These are phyloP conservation scores for Dendrobium chrysotoxum DNA, from an alignment of 106 monocot genomes.

Conservation along the genomic window DNA sequence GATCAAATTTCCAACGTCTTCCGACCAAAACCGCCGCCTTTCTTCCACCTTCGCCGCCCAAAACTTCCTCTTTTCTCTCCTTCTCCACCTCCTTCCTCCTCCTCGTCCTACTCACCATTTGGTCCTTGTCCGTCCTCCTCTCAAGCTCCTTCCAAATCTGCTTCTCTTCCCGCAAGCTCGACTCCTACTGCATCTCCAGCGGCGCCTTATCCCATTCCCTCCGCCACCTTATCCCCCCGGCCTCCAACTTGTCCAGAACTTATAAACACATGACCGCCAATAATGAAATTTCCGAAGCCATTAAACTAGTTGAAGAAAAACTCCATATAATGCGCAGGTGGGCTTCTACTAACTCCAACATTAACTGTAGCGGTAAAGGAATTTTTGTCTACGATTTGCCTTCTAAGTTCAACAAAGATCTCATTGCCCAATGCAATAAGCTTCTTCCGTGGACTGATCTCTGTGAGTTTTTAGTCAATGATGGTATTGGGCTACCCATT, in stretches of 20 bases:
- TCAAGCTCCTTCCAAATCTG: slow-evolving; percentile 45
- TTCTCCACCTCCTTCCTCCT: slow-evolving; percentile 17
- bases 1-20: not conserved
- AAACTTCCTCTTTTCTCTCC: not conserved
- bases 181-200: slow-evolving; percentile 44
- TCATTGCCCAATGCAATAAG: slow-evolving; percentile 19
- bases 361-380: slow-evolving; percentile 20
- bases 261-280: not conserved
- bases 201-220: slow-evolving; percentile 7
- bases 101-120: slow-evolving; percentile 16
- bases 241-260: not conserved
- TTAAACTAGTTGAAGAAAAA: slow-evolving; percentile 23
- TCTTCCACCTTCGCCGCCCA: not conserved
- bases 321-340: slow-evolving; percentile 17
- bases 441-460: slow-evolving; percentile 48
- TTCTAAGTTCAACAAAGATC: slow-evolving; percentile 43
- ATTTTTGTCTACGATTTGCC: slow-evolving; percentile 54
- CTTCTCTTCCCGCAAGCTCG: slow-evolving; percentile 37
- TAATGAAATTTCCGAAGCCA: not conserved
- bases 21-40: not conserved
- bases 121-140: slow-evolving; percentile 24
- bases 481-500: slow-evolving; percentile 29
- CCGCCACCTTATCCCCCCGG: not conserved
- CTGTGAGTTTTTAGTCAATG: slow-evolving; percentile 38
- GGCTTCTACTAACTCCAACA: not conserved